Conservation (phyloP, 2,329 filamentous ascomycete genomes). For the Decorospora gaudefroyi region DNA sequence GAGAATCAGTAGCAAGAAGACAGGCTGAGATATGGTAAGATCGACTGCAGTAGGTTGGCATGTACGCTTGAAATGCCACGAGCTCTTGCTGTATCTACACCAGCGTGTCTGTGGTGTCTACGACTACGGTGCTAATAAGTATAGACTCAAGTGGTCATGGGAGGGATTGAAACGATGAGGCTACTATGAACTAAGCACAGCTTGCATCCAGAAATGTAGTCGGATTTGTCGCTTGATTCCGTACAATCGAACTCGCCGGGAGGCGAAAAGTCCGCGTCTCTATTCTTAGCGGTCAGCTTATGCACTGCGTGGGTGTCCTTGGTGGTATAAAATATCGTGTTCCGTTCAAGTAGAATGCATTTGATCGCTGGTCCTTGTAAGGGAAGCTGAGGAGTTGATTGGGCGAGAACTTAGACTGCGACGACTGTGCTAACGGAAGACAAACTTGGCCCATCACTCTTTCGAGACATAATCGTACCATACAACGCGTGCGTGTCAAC, state of each 20-base stretch:
- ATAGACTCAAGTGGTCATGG: conserved; percentile 40
- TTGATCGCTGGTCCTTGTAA: too few relatives aligned
- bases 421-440: too few relatives aligned
- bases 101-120: conserved; percentile 43
- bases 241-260: background rate
- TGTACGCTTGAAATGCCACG: conserved; percentile 46
- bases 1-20: background rate
- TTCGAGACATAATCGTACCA: too few relatives aligned
- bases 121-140: conserved; percentile 44
- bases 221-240: background rate
- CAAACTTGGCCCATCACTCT: too few relatives aligned
- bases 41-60: conserved; percentile 44
- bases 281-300: background rate
- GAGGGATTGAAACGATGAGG: conserved; percentile 3
- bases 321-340: too few relatives aligned
- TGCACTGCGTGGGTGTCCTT: too few relatives aligned
- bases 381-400: too few relatives aligned
- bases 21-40: background rate
- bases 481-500: too few relatives aligned
- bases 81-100: conserved; percentile 40
- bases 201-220: conserved; percentile 5
- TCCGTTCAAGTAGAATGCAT: too few relatives aligned
- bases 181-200: conserved; percentile 6
- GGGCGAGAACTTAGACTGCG: too few relatives aligned
- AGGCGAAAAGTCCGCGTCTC: background rate